Conservation (phyloP, 257 asterid species). For the Nicotiana knightiana region DNA sequence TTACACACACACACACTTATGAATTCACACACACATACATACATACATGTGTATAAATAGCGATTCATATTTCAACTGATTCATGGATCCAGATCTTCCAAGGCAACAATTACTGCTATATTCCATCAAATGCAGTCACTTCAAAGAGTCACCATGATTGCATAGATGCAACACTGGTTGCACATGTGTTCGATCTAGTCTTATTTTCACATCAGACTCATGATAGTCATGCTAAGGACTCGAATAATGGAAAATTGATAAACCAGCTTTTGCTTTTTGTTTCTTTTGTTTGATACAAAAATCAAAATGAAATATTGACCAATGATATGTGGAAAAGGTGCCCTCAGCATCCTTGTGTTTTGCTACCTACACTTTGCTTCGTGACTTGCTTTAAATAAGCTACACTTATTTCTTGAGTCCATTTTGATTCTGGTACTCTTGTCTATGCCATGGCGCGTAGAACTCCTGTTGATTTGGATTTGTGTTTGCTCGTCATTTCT, state of each 20-base stretch:
- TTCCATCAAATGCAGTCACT: not conserved
- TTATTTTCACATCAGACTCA: not conserved
- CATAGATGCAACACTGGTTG: not conserved
- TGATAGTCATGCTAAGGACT: not conserved
- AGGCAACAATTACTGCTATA: not conserved
- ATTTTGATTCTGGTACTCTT: not conserved
- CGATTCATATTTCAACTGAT: not conserved
- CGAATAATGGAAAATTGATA: not conserved
- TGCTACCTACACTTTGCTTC: not conserved
- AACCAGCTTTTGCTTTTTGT: conserved; percentile 1
- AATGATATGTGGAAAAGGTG: not conserved
- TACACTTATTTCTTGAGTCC: not conserved
- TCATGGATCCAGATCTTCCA: not conserved
- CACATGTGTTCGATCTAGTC: not conserved
- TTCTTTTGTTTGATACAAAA: not conserved
- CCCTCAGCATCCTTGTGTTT: not conserved
- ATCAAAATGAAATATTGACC: not conserved
- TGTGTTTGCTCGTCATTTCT: not conserved
- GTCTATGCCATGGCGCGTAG: not conserved
- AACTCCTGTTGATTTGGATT: not conserved
- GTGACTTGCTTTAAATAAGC: not conserved
- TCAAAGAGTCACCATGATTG: not conserved
- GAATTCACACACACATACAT: not conserved
- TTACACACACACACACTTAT: not conserved
- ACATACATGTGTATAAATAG: not conserved